Base-by-base conservation (phyloP, 2,329 filamentous ascomycete genomes). In the Ambrosiella beaveri region DNA sequence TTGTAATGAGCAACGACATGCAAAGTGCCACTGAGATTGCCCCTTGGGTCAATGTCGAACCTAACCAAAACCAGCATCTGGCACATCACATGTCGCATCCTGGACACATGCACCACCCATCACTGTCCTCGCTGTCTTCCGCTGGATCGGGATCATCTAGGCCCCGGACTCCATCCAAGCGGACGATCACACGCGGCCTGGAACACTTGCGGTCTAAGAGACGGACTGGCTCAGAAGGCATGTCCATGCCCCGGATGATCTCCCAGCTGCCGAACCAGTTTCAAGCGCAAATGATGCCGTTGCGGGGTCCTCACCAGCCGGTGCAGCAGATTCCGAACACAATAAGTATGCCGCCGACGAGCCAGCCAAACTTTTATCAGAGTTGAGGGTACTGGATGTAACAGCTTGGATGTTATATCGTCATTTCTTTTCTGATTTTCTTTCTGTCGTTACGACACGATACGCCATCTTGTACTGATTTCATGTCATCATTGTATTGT, bases 121-220 rank as follows among this genome's bases (percentile, higher is more conserved):
- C 53, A n/a, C 37, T 39, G 38, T 52, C 57, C 12, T 51, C 27
- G 6, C 44, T 47, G 27, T 53, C 38, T 13, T 36, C 41, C 13
- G 49, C 51, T 12, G 49, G 45, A 17, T 39, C 52, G 7, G 54
- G 39, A 11, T 27, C 27, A 38, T 49, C 36, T n/a, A 49, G 54
- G 8, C 62, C 63, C 2, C 59, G 59, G 39, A 60, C 58, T 5
- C 56, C 61, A 27, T 27, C 27, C 11, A 65, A 63, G 44, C 59
- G 63, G 9, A 58, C 58, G 11, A 44, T 63, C 7, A 61, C 61
- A 5, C 59, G 57, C 44, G 64, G 63, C 49, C 51, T 65, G 35
- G 64, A 65, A 40, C 63, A 63, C 52, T 51, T 64, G 19, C 50
- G 63, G 12, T 60, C 61, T 9, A 65, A 64, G 57, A 58, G 62